Evolutionary conservation across 1,284 basidiomycete species (phyloP), one percentile per base, ranked within the genome.

Genomic region (Tilletia caries): DNA sequence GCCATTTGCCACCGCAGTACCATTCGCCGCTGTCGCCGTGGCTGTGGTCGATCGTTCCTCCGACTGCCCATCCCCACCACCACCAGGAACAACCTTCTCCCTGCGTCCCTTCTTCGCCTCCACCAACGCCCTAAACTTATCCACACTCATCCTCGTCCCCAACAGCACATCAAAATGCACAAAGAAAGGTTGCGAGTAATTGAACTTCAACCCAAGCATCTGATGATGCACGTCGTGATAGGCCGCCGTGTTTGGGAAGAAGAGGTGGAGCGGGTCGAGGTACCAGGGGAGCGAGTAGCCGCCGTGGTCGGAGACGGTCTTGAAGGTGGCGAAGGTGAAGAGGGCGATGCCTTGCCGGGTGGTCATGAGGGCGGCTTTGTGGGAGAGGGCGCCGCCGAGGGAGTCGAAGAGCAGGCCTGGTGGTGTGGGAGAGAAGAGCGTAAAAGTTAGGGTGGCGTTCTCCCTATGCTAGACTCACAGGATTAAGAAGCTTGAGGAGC

Each of bases 171-270:
- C 76, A 72, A 79, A 81, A 67, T 80, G 78, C 6, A 79, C 73
- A 71, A 86, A 97, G 86, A 93, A 96, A 2, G 94, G 95, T 83
- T 96, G 95, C 23, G 92, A 89, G 83, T 95, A 99, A 84, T 98
- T 98, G 70, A 89, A 91, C 85, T 97, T 96, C 85, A 98, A 92
- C 2, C 96, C 95, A 76, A 93, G 90, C 70, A 88, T 86, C 89
- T 95, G 81, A 84, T 98, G 95, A 83, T 98, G 95, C 72, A 98
- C 96, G 84, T 98, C 95, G 84, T 98, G 95, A 84, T 97, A 99
- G 83, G 96, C 93, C 1, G 94, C 92, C 81, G 93, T 96, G 84
- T 99, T 99, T n/a, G 88, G 86, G 71, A 91, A 92, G 68, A 97
- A 79, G 76, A 92, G 81, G 83, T 98, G 95, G 62, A 95, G 86